Percentiles rank a stretch among this genome's conserved stretches.
Conservation (phyloP, 2,329 filamentous ascomycete species). For the Ceratocystis papillata region DNA sequence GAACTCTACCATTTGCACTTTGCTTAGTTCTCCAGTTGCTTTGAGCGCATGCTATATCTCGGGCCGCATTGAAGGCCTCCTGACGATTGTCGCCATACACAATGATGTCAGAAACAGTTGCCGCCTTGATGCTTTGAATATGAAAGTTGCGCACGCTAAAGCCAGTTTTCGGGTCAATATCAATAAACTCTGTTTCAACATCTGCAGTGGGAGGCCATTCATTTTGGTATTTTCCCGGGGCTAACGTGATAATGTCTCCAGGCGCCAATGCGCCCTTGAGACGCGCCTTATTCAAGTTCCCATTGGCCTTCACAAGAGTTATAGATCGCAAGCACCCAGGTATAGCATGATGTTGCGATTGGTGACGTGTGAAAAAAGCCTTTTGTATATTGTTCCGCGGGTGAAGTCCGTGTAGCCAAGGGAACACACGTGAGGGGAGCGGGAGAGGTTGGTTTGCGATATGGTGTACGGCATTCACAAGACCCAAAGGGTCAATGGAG, state of each 20-base stretch:
- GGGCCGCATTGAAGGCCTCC: slow-evolving; percentile 52
- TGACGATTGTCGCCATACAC: slow-evolving; percentile 70
- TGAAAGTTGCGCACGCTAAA: slow-evolving; percentile 97
- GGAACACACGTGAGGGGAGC: slow-evolving; percentile 76
- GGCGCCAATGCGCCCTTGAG: slow-evolving; percentile 76
- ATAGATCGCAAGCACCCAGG: slow-evolving; percentile 64
- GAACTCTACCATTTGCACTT: slow-evolving; percentile 39
- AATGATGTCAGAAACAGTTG: slow-evolving; percentile 80
- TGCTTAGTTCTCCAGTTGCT: slow-evolving; percentile 59
- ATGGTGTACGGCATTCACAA: slow-evolving; percentile 65
- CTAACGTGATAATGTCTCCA: slow-evolving; percentile 15
- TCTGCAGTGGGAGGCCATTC: neutral
- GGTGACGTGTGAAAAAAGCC: slow-evolving; percentile 75
- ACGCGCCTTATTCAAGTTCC: slow-evolving; percentile 60
- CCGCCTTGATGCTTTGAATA: slow-evolving; percentile 82
- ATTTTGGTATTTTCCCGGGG: slow-evolving; percentile 62
- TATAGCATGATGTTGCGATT: slow-evolving; percentile 58
- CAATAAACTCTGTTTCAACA: slow-evolving; percentile 54
- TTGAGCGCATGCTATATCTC: slow-evolving; percentile 65
- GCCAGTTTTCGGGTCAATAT: slow-evolving; percentile 75
- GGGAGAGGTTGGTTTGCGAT: slow-evolving; percentile 70
- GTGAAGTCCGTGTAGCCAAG: slow-evolving; percentile 91
- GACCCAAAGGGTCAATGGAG: slow-evolving; percentile 55
- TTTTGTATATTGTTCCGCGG: slow-evolving; percentile 80
- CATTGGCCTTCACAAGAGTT: slow-evolving; percentile 79